Conservation (phyloP, 208 protist species). For the Wallacemonas rigidus region DNA sequence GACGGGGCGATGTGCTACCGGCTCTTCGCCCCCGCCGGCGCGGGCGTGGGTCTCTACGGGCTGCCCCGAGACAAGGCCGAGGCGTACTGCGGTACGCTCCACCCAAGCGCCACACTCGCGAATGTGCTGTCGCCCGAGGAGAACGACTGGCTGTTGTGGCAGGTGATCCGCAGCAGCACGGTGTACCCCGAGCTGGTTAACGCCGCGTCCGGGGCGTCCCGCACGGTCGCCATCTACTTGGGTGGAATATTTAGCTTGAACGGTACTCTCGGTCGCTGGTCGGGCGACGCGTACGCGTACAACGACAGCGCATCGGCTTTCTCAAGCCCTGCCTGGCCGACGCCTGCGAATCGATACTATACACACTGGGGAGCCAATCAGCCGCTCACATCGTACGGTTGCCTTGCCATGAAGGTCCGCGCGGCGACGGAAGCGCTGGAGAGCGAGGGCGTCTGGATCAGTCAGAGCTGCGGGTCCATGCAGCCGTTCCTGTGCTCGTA, state of each 20-base stretch:
- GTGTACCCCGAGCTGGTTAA: constrained; percentile 16
- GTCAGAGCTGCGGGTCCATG: constrained; percentile 42
- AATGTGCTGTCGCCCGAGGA: constrained; percentile 45
- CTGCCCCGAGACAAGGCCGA: constrained; percentile 31
- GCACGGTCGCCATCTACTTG: constrained; percentile 33
- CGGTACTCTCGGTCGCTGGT: constrained; percentile 40
- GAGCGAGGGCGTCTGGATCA: constrained; percentile 35
- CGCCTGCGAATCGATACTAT: constrained; percentile 43
- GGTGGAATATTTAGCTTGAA: constrained; percentile 52
- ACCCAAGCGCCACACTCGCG: constrained; percentile 56
- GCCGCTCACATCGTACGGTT: constrained; percentile 46
- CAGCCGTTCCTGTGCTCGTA: constrained; percentile 73
- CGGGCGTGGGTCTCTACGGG: constrained; percentile 36
- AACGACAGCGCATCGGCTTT: constrained; percentile 28
- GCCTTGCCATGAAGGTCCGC: constrained; percentile 35
- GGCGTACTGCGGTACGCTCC: constrained; percentile 32
- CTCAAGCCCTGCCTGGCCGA: constrained; percentile 70
- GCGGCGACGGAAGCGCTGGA: constrained; percentile 15
- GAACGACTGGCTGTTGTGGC: constrained; percentile 37
- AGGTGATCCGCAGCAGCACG: constrained; percentile 23
- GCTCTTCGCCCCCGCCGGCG: constrained; percentile 32
- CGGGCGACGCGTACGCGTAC: constrained; percentile 50
- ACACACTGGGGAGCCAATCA: constrained; percentile 44
- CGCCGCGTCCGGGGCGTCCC: constrained; percentile 3
- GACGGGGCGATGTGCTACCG: constrained; percentile 48